Evolutionary conservation across 2,329 filamentous ascomycete species (phyloP).

Genomic region (Ophiosphaerella korrae): DNA sequence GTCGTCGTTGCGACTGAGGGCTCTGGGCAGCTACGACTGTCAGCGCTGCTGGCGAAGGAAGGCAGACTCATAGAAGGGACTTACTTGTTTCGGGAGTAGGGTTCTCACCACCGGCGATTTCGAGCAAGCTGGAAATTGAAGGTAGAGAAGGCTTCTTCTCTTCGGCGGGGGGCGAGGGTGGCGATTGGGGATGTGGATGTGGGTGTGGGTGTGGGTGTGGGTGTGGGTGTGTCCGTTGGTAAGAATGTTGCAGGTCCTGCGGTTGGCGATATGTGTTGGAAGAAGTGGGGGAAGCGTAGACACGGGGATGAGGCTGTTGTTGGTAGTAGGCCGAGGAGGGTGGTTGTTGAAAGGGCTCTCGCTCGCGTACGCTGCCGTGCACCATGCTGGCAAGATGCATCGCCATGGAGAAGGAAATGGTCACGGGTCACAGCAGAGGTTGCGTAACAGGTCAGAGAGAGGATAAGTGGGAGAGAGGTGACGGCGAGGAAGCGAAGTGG

Average conservation of each 20-base stretch:
- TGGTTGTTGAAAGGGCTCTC: slow-evolving; percentile 44
- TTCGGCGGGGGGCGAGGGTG: slow-evolving; percentile 76
- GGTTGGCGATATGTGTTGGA: slow-evolving; percentile 18
- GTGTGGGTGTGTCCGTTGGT: slow-evolving; percentile 50
- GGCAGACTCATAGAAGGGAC: slow-evolving; percentile 4
- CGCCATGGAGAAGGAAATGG: slow-evolving; percentile 36
- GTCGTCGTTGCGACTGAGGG: slow-evolving; percentile 41
- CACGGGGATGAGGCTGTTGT: slow-evolving; percentile 45
- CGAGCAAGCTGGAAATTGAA: slow-evolving; percentile 89
- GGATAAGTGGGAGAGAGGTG: slow-evolving; percentile 11
- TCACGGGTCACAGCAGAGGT: slow-evolving; percentile 41
- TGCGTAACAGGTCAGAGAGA: slow-evolving; percentile 34
- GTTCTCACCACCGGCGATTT: slow-evolving; percentile 75
- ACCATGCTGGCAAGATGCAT: slow-evolving; percentile 53
- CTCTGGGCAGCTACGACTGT: slow-evolving; percentile 38
- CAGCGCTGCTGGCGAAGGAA: slow-evolving; percentile 14
- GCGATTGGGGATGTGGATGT: slow-evolving; percentile 64
- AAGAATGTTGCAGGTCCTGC: slow-evolving; percentile 30
- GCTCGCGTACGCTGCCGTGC: slow-evolving; percentile 49
- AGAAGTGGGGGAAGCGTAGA: slow-evolving; percentile 29
- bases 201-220: slow-evolving; percentile 63
- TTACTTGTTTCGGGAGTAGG: slow-evolving; percentile 52
- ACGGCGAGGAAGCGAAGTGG: slow-evolving; percentile 12
- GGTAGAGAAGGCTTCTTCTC: slow-evolving; percentile 85
- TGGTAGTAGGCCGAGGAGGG: slow-evolving; percentile 34